Percentiles rank a stretch among this genome's conserved stretches.
These are phyloP conservation scores for Penstemon davidsonii DNA, from an alignment of 257 asterid species.

Conservation along the genomic window DNA sequence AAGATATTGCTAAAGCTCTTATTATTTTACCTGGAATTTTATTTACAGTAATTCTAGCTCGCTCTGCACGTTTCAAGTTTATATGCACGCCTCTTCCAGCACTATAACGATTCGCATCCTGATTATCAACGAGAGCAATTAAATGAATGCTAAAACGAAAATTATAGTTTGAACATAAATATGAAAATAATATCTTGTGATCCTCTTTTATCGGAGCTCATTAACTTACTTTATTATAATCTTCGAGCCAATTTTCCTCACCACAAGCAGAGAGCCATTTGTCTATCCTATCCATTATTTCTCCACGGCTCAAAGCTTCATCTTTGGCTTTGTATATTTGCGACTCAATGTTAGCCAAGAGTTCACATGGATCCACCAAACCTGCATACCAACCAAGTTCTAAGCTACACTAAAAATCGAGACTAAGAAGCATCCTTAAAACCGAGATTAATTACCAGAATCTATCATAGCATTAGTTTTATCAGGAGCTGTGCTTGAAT, in stretches of 20 bases:
- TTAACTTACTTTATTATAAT: conserved; percentile 68
- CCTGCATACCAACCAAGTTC: conserved; percentile 51
- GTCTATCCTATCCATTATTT: conserved; percentile 77
- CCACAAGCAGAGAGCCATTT: conserved; percentile 95
- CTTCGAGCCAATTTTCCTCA: conserved; percentile 96
- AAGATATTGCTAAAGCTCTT: conserved; percentile 1
- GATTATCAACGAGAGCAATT: conserved; percentile 18
- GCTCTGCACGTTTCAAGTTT: conserved; percentile 90
- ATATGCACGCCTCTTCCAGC: conserved; percentile 96
- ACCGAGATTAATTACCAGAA: conserved; percentile 56
- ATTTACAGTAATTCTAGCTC: conserved; percentile 73
- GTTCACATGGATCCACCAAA: conserved; percentile 90
- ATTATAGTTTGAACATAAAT: neutral
- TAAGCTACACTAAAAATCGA: conserved; percentile 13
- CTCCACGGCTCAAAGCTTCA: conserved; percentile 83
- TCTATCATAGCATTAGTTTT: conserved; percentile 88
- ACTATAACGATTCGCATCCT: conserved; percentile 83
- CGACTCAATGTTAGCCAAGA: conserved; percentile 75
- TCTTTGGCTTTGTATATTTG: conserved; percentile 70
- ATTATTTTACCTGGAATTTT: conserved; percentile 78
- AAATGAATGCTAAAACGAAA: neutral
- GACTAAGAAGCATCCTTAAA: conserved; percentile 5
- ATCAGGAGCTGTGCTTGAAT: conserved; percentile 82
- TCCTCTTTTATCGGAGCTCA: conserved; percentile 7
- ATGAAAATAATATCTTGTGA: neutral